These are phyloP conservation scores for Cornus kousa DNA, from an alignment of 148 eudicot genomes.

Conservation along the genomic window DNA sequence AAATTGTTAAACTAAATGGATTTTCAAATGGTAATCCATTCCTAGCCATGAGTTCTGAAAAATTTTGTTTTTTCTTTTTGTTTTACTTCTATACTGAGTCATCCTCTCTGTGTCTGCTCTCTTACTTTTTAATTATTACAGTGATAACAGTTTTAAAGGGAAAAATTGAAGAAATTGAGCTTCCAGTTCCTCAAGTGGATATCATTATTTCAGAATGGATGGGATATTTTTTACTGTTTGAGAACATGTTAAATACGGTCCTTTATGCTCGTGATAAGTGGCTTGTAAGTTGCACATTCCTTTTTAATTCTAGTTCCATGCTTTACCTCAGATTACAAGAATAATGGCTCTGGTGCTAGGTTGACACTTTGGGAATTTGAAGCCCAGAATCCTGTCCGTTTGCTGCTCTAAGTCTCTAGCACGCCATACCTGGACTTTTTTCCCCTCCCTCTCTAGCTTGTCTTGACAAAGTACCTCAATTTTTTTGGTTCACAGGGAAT, in stretches of 20 bases:
- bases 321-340: no score
- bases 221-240: conserved; percentile 94
- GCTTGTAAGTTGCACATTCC: conserved; percentile 63
- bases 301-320: not conserved
- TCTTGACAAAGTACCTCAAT: no score
- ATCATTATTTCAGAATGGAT: conserved; percentile 97
- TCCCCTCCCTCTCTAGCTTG: no score
- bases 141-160: conserved; percentile 93
- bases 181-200: conserved; percentile 90
- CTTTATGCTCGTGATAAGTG: conserved; percentile 98
- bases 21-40: conserved; percentile 63
- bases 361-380: no score
- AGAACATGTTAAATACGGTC: conserved; percentile 91
- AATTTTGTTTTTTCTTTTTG: not conserved
- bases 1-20: conserved; percentile 80
- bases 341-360: no score
- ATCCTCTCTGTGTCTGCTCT: not conserved
- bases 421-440: no score
- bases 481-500: no score
- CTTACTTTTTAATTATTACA: conserved; percentile 26
- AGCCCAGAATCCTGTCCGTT: no score
- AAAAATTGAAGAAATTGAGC: conserved; percentile 91
- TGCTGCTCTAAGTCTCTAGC: no score
- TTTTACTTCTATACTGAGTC: conserved; percentile 5
- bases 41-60: conserved; percentile 3